These are phyloP conservation scores for Trichoderma arundinaceum DNA, from an alignment of 2,329 filamentous ascomycete genomes.

Conservation along the genomic window DNA sequence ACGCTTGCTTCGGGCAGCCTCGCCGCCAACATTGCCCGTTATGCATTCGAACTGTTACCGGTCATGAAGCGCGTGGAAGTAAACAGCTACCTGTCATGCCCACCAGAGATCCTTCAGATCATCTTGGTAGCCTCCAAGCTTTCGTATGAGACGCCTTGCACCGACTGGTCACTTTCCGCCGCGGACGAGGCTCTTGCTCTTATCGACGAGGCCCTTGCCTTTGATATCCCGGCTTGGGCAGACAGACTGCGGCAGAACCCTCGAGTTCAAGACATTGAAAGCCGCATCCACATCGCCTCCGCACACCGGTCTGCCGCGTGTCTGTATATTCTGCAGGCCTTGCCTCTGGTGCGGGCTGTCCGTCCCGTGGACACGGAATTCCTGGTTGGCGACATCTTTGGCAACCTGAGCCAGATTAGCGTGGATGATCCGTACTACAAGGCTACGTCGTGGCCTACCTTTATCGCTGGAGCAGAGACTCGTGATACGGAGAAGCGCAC, in stretches of 20 bases:
- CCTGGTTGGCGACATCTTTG: conserved; percentile 56
- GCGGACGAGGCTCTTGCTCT: conserved; percentile 49
- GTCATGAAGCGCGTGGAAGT: conserved; percentile 51
- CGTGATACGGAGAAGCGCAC: conserved; percentile 52
- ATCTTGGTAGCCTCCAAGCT: conserved; percentile 53
- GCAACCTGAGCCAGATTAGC: conserved; percentile 56
- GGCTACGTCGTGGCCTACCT: conserved; percentile 64
- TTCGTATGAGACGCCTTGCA: conserved; percentile 46
- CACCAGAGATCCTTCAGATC: conserved; percentile 51
- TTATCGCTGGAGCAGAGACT: conserved; percentile 63
- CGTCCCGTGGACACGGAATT: conserved; percentile 50
- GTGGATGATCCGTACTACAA: conserved; percentile 61
- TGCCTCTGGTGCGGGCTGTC: conserved; percentile 48
- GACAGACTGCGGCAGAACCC: conserved; percentile 45
- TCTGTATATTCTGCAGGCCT: conserved; percentile 53
- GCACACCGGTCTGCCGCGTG: conserved; percentile 56
- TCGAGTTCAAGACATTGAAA: conserved; percentile 48
- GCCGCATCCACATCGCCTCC: conserved; percentile 52
- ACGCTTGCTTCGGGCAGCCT: conserved; percentile 47
- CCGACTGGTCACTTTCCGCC: conserved; percentile 41
- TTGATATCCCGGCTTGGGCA: conserved; percentile 53
- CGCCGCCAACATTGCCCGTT: conserved; percentile 48
- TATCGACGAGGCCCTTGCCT: conserved; percentile 49
- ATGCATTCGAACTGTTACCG: conserved; percentile 48
- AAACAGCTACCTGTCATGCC: conserved; percentile 52